These are phyloP conservation scores for Pilasporangium apinafurcum DNA, from an alignment of 352 stramenopile species.

Conservation along the genomic window DNA sequence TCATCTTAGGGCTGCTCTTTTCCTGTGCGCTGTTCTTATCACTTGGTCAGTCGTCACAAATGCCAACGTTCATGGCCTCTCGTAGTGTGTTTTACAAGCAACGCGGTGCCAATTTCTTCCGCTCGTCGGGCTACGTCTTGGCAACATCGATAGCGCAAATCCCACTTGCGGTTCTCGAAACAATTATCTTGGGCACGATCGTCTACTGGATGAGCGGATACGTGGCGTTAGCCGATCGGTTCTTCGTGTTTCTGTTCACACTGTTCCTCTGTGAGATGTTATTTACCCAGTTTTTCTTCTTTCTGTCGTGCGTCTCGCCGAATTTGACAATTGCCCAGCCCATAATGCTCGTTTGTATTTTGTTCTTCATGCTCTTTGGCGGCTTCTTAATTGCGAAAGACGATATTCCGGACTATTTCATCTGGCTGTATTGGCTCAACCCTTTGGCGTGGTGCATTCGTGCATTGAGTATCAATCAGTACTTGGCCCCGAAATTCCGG, in stretches of 20 bases:
- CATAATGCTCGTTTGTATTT: conserved; percentile 38
- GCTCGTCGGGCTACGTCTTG: conserved; percentile 68
- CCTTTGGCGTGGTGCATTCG: conserved; percentile 50
- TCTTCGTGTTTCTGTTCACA: conserved; percentile 44
- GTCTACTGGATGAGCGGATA: conserved; percentile 88
- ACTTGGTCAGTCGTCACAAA: conserved; percentile 61
- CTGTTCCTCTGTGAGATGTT: conserved; percentile 52
- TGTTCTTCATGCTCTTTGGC: conserved; percentile 50
- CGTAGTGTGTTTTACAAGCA: conserved; percentile 85
- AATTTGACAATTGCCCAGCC: conserved; percentile 45
- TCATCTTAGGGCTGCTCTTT: conserved; percentile 83
- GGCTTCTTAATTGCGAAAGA: conserved; percentile 47
- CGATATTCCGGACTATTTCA: conserved; percentile 47
- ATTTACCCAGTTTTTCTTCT: conserved; percentile 59
- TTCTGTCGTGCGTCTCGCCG: conserved; percentile 27
- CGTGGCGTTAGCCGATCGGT: conserved; percentile 21
- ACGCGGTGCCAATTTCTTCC: conserved; percentile 78
- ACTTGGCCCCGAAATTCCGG: conserved; percentile 26
- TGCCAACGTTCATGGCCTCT: conserved; percentile 72
- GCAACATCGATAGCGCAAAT: conserved; percentile 31
- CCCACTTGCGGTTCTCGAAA: conserved; percentile 53
- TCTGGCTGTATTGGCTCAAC: conserved; percentile 74
- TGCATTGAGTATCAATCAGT: conserved; percentile 49
- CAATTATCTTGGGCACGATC: conserved; percentile 70
- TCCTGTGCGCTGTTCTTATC: conserved; percentile 79